These are phyloP conservation scores for barley (Hordeum vulgare) DNA, from an alignment of 176 grass and related monocot species.

Conservation along the genomic window MorexV3_pseudomolecules_assembly NC_058524.1:617941568-617942067, in stretches of 20 bases:
- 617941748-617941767: slow-evolving; percentile 32
- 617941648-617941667: neutral
- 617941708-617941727: slow-evolving; percentile 53
- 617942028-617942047: slow-evolving; percentile 90
- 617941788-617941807: neutral
- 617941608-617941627: slow-evolving; percentile 55
- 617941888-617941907: slow-evolving; percentile 50
- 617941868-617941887: slow-evolving; percentile 43
- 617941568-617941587: slow-evolving; percentile 60
- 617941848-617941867: slow-evolving; percentile 52
- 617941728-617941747: slow-evolving; percentile 25
- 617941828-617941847: slow-evolving; percentile 1
- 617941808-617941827: neutral
- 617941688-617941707: slow-evolving; percentile 87
- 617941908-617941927: slow-evolving; percentile 67
- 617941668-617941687: neutral
- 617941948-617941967: slow-evolving; percentile 66
- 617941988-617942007: slow-evolving; percentile 71
- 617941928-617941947: slow-evolving; percentile 15
- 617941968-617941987: slow-evolving; percentile 86
- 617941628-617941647: slow-evolving; percentile 42
- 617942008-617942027: slow-evolving; percentile 56
- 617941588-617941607: slow-evolving; percentile 61
- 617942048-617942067: slow-evolving; percentile 91
- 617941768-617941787: neutral